Evolutionary conservation across 192 early-diverging fungal genomes (phyloP).

Genomic region (Coemansia sp.): DNA sequence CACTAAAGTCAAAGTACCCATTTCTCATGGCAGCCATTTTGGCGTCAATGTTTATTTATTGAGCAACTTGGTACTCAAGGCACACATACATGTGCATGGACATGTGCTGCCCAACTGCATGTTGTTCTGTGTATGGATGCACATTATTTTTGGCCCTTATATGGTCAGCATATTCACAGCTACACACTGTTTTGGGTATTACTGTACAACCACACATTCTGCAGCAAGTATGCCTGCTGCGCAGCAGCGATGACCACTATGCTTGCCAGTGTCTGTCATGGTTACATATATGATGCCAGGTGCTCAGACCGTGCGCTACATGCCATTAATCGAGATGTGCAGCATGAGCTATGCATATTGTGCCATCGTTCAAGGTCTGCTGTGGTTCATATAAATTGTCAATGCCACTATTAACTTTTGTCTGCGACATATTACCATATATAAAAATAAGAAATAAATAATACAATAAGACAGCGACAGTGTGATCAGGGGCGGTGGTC

Average conservation of each 20-base stretch:
- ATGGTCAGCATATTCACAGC: constrained; percentile 38
- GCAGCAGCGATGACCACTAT: constrained; percentile 16
- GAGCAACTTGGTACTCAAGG: constrained; percentile 51
- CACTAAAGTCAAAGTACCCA: constrained; percentile 56
- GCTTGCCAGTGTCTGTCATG: constrained; percentile 22
- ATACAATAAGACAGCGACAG: too few species aligned
- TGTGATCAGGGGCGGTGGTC: too few species aligned
- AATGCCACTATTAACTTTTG: constrained; percentile 41
- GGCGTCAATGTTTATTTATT: constrained; percentile 43
- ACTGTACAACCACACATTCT: constrained; percentile 27
- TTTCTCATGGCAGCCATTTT: constrained; percentile 45
- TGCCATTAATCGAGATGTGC: constrained; percentile 38
- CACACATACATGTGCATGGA: constrained; percentile 44
- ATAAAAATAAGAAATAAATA: too few species aligned
- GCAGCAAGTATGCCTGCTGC: constrained; percentile 30
- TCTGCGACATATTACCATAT: constrained; percentile 45
- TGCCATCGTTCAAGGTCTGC: constrained; percentile 34
- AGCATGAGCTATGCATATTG: constrained; percentile 46
- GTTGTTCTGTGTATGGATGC: constrained; percentile 51
- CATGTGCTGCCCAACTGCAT: constrained; percentile 33
- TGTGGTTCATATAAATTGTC: constrained; percentile 48
- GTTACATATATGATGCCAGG: constrained; percentile 36
- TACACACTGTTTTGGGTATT: constrained; percentile 54
- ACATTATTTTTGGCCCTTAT: constrained; percentile 35
- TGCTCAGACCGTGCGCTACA: constrained; percentile 31